These are phyloP conservation scores for Ramaria sp. DNA, from an alignment of 768 basidiomycete genomes.

Conservation along the genomic window DNA sequence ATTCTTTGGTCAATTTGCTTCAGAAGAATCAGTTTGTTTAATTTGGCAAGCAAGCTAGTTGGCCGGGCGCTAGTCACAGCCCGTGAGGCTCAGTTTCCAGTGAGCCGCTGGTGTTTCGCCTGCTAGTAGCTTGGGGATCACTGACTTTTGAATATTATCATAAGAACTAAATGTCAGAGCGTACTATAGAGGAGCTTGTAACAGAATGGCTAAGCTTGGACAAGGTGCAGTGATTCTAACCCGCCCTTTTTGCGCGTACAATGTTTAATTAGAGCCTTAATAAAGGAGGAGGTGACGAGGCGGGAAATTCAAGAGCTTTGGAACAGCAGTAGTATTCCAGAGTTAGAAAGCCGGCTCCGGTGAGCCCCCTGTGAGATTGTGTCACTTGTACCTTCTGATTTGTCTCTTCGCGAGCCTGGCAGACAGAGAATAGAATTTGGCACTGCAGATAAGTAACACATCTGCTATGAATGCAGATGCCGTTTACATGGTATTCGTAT, in stretches of 20 bases:
- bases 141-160: not conserved
- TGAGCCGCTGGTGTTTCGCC: no score
- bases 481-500: not conserved
- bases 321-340: conserved; percentile 4
- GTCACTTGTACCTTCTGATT: not conserved
- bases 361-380: conserved; percentile 3
- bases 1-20: no score
- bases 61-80: no score
- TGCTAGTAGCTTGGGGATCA: not conserved
- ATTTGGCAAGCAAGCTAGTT: no score
- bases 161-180: conserved; percentile 1
- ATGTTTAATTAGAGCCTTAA: not conserved
- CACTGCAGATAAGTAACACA: conserved; percentile 51
- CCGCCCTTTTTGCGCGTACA: not conserved
- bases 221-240: conserved; percentile 22
- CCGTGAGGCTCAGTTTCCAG: no score
- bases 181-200: conserved; percentile 32
- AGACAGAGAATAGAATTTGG: conserved; percentile 70
- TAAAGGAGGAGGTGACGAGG: conserved; percentile 17
- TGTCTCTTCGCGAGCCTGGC: not conserved
- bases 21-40: no score
- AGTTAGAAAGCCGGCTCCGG: conserved; percentile 16
- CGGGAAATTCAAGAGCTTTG: conserved; percentile 17
- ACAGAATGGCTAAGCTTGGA: conserved; percentile 42
- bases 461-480: conserved; percentile 5